Evolutionary conservation across 768 basidiomycete species (phyloP).

Genomic region (Mycena metata): DNA sequence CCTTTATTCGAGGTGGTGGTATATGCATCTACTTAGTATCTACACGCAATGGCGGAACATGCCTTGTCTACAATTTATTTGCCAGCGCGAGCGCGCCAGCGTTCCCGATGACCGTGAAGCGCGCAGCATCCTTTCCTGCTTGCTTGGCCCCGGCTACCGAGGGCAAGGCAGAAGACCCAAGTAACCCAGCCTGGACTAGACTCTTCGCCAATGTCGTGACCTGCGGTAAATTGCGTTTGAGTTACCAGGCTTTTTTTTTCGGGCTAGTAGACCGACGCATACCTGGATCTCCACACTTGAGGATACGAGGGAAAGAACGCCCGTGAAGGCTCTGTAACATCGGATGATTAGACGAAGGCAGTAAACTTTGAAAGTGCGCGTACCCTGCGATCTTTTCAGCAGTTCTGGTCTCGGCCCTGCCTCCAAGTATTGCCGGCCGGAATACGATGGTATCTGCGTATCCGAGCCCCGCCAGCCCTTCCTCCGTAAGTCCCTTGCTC

Average conservation of each 20-base stretch:
- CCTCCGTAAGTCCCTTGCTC: slow-evolving; percentile 83
- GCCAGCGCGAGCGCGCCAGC: slow-evolving; percentile 62
- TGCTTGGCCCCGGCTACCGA: slow-evolving; percentile 58
- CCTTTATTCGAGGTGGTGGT: too few relatives aligned
- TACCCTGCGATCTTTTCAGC: slow-evolving; percentile 61
- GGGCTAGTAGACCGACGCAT: background rate
- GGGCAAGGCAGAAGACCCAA: slow-evolving; percentile 67
- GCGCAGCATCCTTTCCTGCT: slow-evolving; percentile 51
- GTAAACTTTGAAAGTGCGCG: slow-evolving; percentile 31
- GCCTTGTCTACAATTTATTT: slow-evolving; percentile 12
- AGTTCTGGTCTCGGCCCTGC: slow-evolving; percentile 57
- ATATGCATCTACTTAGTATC: too few relatives aligned
- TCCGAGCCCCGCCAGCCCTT: slow-evolving; percentile 73
- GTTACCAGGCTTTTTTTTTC: background rate
- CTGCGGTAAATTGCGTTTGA: slow-evolving; percentile 46
- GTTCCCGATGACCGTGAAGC: slow-evolving; percentile 69
- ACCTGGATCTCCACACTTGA: slow-evolving; percentile 62
- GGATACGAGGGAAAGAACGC: slow-evolving; percentile 54
- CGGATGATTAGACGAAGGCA: background rate
- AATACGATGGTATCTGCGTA: slow-evolving; percentile 81
- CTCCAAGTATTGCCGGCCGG: slow-evolving; percentile 70
- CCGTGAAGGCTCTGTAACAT: slow-evolving; percentile 51
- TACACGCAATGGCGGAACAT: too few relatives aligned
- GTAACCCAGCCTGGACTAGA: slow-evolving; percentile 63
- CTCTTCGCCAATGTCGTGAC: slow-evolving; percentile 66